Evolutionary conservation across 192 early-diverging fungal genomes (phyloP), one percentile per base, ranked within the genome.

Genomic region (Coemansia sp.): DNA sequence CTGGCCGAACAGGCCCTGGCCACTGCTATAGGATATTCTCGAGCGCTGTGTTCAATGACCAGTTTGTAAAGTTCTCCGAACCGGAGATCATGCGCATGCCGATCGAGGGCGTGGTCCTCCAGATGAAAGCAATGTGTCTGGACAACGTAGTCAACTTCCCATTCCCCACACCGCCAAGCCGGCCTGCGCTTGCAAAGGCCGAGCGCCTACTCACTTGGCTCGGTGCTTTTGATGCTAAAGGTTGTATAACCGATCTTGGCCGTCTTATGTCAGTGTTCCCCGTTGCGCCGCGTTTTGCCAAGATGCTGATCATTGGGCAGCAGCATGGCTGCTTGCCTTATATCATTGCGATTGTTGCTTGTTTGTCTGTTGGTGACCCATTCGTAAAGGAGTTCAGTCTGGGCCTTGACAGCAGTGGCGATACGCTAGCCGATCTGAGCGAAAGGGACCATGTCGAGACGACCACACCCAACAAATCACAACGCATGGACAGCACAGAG

Each of bases 71-170:
- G 52, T 95, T 95, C 73, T 90, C 92, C 0, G 84, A 84, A 65
- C 95, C 95, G 11, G 96, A 99, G 75, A 95, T 99, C 59, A 75
- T 93, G 73, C 85, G 92, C 45, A 90, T 96, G 81, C 95, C 97
- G 3, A 96, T 99, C 53, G 94, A 97, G 74, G 93, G 92, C 50
- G 93, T 98, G 11, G 93, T 98, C 9, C 82, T 99, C 49, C 92
- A 93, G 67, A 98, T 99, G 96, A 99, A 99, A 82, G 79, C 89
- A 17, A 99, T 99, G 96, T 88, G 91, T 62, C 92, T 99, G 64
- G 89, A 95, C 61, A 91, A 93, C 61, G 95, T 99, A 9, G 81
- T 88, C 64, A 93, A 93, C 66, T 99, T 99, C 74, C 97, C 97
- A 34, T 99, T 98, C 82, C 96, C 96, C 7, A 98, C 96, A 9